Conservation (phyloP, 2,329 filamentous ascomycete species). For the Microsporum audouinii region DNA sequence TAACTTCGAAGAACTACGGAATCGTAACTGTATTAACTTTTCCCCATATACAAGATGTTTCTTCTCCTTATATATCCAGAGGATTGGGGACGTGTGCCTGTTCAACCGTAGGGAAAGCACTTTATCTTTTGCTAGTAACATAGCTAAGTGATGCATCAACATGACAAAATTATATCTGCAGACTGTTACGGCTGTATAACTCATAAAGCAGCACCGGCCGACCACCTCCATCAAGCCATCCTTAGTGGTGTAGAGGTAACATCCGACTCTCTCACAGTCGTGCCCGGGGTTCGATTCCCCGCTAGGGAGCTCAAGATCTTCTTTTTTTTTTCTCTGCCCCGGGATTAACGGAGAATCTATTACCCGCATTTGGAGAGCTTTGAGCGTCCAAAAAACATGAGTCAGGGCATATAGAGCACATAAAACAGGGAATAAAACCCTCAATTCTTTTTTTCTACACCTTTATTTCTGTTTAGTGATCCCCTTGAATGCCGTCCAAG, state of each 20-base stretch:
- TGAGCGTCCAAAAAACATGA: neutral
- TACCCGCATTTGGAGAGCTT: neutral
- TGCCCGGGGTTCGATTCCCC: slow-evolving; percentile 10
- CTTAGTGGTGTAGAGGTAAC: slow-evolving; percentile 11
- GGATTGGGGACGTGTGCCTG: too few relatives aligned
- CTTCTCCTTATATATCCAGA: too few relatives aligned
- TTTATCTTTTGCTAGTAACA: too few relatives aligned
- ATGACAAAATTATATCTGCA: neutral
- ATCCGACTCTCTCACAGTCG: slow-evolving; percentile 9
- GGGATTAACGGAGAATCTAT: neutral
- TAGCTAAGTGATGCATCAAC: too few relatives aligned
- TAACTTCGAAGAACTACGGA: too few relatives aligned
- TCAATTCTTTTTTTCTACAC: neutral
- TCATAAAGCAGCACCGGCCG: neutral
- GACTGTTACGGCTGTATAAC: too few relatives aligned
- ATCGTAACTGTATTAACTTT: too few relatives aligned
- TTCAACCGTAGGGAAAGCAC: too few relatives aligned
- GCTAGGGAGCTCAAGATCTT: neutral
- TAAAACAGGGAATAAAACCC: neutral
- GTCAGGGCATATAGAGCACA: neutral
- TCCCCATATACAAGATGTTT: too few relatives aligned
- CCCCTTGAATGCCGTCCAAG: neutral
- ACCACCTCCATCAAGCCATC: neutral
- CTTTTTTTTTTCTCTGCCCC: neutral
- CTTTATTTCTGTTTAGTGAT: neutral